A percentile compares a stretch with the other conserved stretches of the same genome.
Conservation (phyloP, 2,329 filamentous ascomycete genomes). For the Drechslerella dactyloides region DNA sequence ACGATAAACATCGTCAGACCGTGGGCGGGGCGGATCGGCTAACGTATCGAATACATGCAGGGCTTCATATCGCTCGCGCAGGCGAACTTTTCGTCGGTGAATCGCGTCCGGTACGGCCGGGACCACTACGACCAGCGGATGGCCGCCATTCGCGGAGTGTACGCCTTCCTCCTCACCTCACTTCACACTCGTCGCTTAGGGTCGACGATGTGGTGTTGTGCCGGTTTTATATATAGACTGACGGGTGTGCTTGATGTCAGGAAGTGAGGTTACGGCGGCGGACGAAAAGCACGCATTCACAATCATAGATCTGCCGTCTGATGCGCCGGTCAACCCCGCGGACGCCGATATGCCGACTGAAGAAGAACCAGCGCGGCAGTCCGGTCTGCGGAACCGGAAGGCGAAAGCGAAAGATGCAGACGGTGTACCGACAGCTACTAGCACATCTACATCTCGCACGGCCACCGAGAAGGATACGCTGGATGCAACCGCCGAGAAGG, state of each 20-base stretch:
- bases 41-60: constrained; percentile 53
- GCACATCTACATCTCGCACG: background rate
- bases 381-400: constrained; percentile 16
- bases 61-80: constrained; percentile 62
- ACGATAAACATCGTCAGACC: too few species aligned
- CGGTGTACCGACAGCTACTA: too few species aligned
- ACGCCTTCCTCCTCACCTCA: constrained; percentile 25
- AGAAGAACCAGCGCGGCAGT: background rate
- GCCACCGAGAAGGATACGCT: constrained; percentile 5
- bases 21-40: too few species aligned
- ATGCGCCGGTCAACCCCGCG: background rate
- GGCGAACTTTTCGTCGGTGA: constrained; percentile 61
- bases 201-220: background rate
- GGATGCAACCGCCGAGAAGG: background rate
- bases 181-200: background rate
- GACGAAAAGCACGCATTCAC: constrained; percentile 10
- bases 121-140: constrained; percentile 64
- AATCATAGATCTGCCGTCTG: constrained; percentile 12
- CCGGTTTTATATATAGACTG: background rate
- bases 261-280: constrained; percentile 17
- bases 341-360: background rate
- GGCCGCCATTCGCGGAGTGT: constrained; percentile 61
- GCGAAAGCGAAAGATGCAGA: background rate
- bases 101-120: constrained; percentile 58
- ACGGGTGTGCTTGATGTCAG: background rate